Evolutionary conservation across 23 red algal species (phyloP).

Genomic region (Pyropia haitanensis): DNA sequence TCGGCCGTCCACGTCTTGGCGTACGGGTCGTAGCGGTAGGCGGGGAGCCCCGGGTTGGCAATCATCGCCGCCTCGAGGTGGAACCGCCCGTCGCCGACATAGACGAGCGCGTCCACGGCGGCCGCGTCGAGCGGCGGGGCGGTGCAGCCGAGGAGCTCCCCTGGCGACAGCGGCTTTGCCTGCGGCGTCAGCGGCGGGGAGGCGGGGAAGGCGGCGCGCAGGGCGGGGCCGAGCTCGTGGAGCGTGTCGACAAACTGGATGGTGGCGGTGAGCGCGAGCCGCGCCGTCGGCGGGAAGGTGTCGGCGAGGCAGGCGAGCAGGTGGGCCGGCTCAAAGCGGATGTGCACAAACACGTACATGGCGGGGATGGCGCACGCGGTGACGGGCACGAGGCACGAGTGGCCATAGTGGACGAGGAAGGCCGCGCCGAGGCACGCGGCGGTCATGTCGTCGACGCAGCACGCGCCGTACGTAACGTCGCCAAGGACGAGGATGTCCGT

Average conservation of each 20-base stretch:
- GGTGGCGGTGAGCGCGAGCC: conserved; percentile 61
- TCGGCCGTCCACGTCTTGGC: conserved; percentile 72
- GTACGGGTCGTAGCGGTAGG: conserved; percentile 94
- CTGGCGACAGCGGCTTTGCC: conserved; percentile 79
- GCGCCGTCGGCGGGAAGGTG: conserved; percentile 22
- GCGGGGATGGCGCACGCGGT: conserved; percentile 34
- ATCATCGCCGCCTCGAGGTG: conserved; percentile 97
- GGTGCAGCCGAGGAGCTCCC: conserved; percentile 97
- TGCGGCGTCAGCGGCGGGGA: conserved; percentile 45
- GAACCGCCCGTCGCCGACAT: conserved; percentile 93
- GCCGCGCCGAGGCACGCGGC: conserved; percentile 59
- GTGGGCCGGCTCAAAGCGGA: conserved; percentile 65
- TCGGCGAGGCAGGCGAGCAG: conserved; percentile 34
- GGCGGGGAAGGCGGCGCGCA: conserved; percentile 12
- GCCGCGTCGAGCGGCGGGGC: conserved; percentile 38
- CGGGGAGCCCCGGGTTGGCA: conserved; percentile 61
- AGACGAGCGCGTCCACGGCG: conserved; percentile 44
- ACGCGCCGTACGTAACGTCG: conserved; percentile 97
- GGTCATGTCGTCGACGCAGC: conserved; percentile 92
- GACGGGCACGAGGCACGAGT: conserved; percentile 90
- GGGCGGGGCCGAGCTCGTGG: conserved; percentile 12
- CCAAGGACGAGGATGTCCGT: conserved; percentile 48
- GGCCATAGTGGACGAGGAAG: conserved; percentile 95
- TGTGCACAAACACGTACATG: conserved; percentile 93
- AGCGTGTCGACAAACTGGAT: conserved; percentile 94